A percentile compares a stretch with the other conserved stretches of the same genome.
phyloP scores from a whole-genome alignment of 306 rosid genomes.

The Lotus japonicus region DNA sequence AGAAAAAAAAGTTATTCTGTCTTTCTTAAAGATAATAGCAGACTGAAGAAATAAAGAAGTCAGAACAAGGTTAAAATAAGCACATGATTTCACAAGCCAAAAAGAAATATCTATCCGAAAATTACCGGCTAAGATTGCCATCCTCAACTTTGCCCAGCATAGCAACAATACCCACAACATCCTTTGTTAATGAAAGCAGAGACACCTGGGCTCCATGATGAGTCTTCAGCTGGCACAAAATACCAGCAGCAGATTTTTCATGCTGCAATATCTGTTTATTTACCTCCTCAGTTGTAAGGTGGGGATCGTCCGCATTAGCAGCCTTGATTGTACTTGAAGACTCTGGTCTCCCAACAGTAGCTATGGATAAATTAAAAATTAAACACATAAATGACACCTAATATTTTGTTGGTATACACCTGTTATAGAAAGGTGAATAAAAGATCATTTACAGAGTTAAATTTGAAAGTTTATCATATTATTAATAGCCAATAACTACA shows the following conservation, averaged over 20 bases:
- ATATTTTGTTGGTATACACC: slow-evolving; percentile 7
- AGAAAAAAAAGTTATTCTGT: neutral
- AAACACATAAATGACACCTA: slow-evolving; percentile 6
- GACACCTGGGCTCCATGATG: slow-evolving; percentile 48
- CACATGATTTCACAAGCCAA: too few species aligned
- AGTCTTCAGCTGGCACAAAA: slow-evolving; percentile 52
- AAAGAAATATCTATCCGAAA: slow-evolving; percentile 2
- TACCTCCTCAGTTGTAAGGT: slow-evolving; percentile 43
- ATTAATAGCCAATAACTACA: neutral
- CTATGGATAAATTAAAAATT: slow-evolving; percentile 21
- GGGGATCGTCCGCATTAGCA: slow-evolving; percentile 28
- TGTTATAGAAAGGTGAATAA: neutral
- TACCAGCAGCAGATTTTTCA: slow-evolving; percentile 69
- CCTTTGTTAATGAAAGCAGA: slow-evolving; percentile 40
- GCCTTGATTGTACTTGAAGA: slow-evolving; percentile 35
- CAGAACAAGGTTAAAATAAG: slow-evolving; percentile 14
- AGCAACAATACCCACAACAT: slow-evolving; percentile 76
- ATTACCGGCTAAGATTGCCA: slow-evolving; percentile 63
- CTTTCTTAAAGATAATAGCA: neutral
- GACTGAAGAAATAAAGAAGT: neutral
- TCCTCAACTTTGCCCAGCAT: slow-evolving; percentile 59
- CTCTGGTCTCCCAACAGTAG: slow-evolving; percentile 42
- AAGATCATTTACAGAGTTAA: neutral
- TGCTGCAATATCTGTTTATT: slow-evolving; percentile 45
- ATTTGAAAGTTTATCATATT: slow-evolving; percentile 10